Evolutionary conservation across 805 yeast genomes (phyloP).

Genomic region (Yarrowia keelungensis): DNA sequence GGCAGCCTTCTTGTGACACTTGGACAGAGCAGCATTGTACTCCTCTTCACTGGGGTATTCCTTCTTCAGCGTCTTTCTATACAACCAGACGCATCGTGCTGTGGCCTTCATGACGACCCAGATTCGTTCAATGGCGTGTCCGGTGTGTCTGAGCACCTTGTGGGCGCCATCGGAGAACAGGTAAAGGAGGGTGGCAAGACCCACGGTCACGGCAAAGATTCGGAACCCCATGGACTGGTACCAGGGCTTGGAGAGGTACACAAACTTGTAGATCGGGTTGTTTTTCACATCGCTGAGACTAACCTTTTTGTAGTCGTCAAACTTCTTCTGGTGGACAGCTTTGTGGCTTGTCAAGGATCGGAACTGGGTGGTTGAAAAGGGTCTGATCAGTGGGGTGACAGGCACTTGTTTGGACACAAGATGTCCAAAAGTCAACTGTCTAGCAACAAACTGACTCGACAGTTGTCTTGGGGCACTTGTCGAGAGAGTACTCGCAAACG

Average conservation of each 20-base stretch:
- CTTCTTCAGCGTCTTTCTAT: constrained; percentile 61
- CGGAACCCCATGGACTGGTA: constrained; percentile 18
- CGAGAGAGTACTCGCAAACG: neutral
- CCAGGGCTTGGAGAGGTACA: constrained; percentile 32
- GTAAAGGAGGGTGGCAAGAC: constrained; percentile 14
- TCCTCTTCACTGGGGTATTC: constrained; percentile 56
- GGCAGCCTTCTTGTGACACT: constrained; percentile 81
- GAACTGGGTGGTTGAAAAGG: neutral
- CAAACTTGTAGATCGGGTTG: constrained; percentile 38
- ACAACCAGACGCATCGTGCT: constrained; percentile 71
- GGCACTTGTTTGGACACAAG: too few species aligned
- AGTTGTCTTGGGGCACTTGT: neutral
- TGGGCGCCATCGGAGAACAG: constrained; percentile 32
- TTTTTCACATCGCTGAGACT: constrained; percentile 4
- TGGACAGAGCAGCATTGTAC: constrained; percentile 60
- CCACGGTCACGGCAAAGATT: constrained; percentile 14
- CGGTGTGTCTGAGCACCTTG: constrained; percentile 42
- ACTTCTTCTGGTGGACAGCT: neutral
- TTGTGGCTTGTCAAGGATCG: neutral
- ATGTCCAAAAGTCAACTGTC: too few species aligned
- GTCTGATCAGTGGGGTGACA: neutral
- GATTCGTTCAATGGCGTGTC: constrained; percentile 46
- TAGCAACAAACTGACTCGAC: neutral
- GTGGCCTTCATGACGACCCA: constrained; percentile 60
- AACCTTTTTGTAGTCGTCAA: constrained; percentile 25